Percentiles rank a stretch among this genome's conserved stretches.
Conservation (phyloP, 495 filamentous ascomycete genomes). For the Neurospora hispaniola region DNA sequence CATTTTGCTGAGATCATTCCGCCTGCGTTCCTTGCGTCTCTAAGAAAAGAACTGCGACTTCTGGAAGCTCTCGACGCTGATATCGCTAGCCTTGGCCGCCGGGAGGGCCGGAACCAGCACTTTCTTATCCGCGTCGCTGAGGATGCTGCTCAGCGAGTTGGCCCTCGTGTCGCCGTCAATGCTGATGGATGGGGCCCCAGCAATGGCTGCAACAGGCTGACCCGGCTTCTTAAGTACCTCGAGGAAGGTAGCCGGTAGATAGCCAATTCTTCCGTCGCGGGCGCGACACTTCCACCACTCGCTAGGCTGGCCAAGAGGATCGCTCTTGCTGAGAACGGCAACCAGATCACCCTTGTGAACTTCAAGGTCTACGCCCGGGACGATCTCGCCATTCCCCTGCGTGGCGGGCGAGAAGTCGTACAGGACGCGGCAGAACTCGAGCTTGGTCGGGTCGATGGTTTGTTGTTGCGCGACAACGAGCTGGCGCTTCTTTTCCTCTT, state of each 20-base stretch:
- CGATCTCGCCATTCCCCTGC: constrained; percentile 41
- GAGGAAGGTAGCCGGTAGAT: constrained; percentile 80
- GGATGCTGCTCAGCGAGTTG: constrained; percentile 35
- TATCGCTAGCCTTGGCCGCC: constrained; percentile 52
- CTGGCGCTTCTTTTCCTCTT: constrained; percentile 56
- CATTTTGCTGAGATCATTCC: background rate
- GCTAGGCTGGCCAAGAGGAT: constrained; percentile 80
- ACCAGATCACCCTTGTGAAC: constrained; percentile 95
- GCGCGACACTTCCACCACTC: constrained; percentile 98
- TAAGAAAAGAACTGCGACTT: constrained; percentile 81
- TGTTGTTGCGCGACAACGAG: constrained; percentile 33
- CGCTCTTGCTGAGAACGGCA: constrained; percentile 83
- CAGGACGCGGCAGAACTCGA: constrained; percentile 88
- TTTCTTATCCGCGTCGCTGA: constrained; percentile 20
- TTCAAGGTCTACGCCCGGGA: constrained; percentile 71
- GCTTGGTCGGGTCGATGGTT: constrained; percentile 69
- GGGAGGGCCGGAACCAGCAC: constrained; percentile 35
- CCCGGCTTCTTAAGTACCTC: constrained; percentile 61
- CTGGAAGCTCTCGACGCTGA: constrained; percentile 78
- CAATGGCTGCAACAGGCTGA: constrained; percentile 36
- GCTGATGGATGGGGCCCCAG: constrained; percentile 45
- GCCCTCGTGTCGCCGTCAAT: constrained; percentile 22
- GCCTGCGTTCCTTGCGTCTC: background rate
- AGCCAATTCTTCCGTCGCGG: constrained; percentile 83
- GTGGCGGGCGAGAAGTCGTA: constrained; percentile 85